phyloP scores from a whole-genome alignment of 345 rosid species.

The Bruguiera sexangula region DNA sequence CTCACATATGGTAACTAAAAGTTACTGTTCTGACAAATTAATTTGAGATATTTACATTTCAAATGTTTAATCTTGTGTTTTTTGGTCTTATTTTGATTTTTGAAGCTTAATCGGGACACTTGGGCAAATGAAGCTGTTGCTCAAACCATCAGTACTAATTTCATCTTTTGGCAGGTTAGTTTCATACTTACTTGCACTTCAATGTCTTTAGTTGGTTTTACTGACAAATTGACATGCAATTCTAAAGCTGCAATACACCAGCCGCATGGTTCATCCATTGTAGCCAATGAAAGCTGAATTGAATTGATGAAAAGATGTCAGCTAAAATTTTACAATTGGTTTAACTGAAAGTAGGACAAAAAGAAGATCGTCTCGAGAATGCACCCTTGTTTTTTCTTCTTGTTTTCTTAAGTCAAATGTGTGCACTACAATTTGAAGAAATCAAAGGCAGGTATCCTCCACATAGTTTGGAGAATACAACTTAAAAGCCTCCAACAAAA shows the following conservation, averaged over 20 bases:
- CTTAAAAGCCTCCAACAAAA: too few species aligned
- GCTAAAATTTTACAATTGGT: too few species aligned
- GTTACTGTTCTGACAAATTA: background rate
- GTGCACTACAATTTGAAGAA: too few species aligned
- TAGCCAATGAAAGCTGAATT: background rate
- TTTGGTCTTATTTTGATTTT: constrained; percentile 21
- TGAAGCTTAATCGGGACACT: constrained; percentile 96
- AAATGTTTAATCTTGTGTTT: constrained; percentile 2
- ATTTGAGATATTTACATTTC: background rate
- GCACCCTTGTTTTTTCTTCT: too few species aligned
- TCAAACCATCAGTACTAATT: constrained; percentile 77
- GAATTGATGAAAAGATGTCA: too few species aligned
- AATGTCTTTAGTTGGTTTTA: background rate
- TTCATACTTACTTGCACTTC: background rate
- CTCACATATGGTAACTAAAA: constrained; percentile 72
- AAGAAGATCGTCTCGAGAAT: too few species aligned
- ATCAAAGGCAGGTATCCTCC: too few species aligned
- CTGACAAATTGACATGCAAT: background rate
- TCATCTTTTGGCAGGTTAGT: constrained; percentile 96
- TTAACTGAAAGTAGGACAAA: background rate
- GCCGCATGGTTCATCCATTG: background rate
- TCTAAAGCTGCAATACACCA: background rate
- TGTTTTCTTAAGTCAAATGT: too few species aligned
- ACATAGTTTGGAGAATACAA: too few species aligned
- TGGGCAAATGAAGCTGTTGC: constrained; percentile 98